A percentile compares a stretch with the other conserved stretches of the same genome.
phyloP scores from a whole-genome alignment of 2,329 filamentous ascomycete species.

The Penicillium sp. region DNA sequence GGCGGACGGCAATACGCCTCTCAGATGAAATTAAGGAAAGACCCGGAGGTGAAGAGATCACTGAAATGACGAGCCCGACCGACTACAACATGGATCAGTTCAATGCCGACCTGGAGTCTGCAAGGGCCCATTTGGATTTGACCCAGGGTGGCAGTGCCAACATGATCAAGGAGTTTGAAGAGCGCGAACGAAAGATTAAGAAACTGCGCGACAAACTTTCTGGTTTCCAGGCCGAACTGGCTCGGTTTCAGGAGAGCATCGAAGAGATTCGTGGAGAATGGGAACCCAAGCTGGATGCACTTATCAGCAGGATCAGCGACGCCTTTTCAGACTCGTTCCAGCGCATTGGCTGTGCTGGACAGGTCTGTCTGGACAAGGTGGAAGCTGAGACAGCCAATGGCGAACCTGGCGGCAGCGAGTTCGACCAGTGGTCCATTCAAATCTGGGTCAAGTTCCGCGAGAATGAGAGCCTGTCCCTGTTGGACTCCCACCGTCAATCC shows the following conservation, averaged over 20 bases:
- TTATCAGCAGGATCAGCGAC: constrained; percentile 79
- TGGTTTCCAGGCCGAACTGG: constrained; percentile 57
- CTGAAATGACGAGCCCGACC: constrained; percentile 43
- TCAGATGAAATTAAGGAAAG: constrained; percentile 12
- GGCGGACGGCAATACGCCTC: constrained; percentile 18
- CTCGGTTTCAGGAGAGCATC: constrained; percentile 60
- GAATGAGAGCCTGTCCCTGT: constrained; percentile 77
- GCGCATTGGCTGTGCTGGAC: constrained; percentile 89
- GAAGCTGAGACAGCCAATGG: constrained; percentile 37
- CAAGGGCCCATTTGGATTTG: constrained; percentile 74
- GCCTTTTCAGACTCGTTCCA: constrained; percentile 93
- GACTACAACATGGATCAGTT: constrained; percentile 64
- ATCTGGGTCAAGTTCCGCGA: constrained; percentile 95
- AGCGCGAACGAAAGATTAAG: constrained; percentile 69
- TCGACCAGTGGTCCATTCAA: constrained; percentile 89
- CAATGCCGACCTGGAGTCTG: constrained; percentile 70
- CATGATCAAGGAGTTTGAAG: constrained; percentile 75
- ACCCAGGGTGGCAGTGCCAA: constrained; percentile 76
- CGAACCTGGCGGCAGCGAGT: constrained; percentile 63
- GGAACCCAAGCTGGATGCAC: constrained; percentile 78
- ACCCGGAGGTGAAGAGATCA: constrained; percentile 35
- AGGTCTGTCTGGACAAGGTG: constrained; percentile 81
- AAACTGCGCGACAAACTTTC: constrained; percentile 62
- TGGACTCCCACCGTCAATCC: constrained; percentile 91
- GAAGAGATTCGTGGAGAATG: constrained; percentile 67